Conservation (phyloP, 805 yeast species). For the Candida nemodendra region DNA sequence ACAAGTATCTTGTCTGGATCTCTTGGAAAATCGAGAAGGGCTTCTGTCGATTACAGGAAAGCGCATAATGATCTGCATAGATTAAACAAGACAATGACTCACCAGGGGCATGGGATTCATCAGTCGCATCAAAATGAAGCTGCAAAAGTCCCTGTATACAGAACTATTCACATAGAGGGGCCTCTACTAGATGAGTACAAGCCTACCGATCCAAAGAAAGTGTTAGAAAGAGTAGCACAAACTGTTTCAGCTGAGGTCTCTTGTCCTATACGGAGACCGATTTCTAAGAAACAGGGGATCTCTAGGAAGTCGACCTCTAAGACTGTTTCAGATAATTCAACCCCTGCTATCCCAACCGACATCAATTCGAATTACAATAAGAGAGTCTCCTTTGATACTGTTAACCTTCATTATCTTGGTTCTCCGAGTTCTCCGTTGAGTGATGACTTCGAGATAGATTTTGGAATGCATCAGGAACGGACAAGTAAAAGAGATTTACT, state of each 20-base stretch:
- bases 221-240: conserved; percentile 9
- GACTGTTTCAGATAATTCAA: neutral
- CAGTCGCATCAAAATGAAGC: conserved; percentile 7
- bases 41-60: neutral
- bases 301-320: neutral
- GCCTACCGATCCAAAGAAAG: conserved; percentile 23
- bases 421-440: conserved; percentile 20
- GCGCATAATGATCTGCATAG: conserved; percentile 12
- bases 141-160: conserved; percentile 20
- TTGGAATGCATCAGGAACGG: conserved; percentile 13
- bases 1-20: neutral
- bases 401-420: conserved; percentile 37
- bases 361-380: conserved; percentile 12
- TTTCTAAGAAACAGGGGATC: too few species aligned
- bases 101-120: conserved; percentile 21
- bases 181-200: conserved; percentile 16
- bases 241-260: neutral
- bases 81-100: conserved; percentile 25
- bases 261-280: neutral
- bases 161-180: conserved; percentile 21
- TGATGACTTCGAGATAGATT: conserved; percentile 22
- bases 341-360: neutral
- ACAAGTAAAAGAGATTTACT: conserved; percentile 10
- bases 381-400: conserved; percentile 55
- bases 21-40: conserved; percentile 1